Evolutionary conservation across 2,329 filamentous ascomycete genomes (phyloP), one percentile per base, ranked within the genome.

Genomic region (Plenodomus tracheiphilus): DNA sequence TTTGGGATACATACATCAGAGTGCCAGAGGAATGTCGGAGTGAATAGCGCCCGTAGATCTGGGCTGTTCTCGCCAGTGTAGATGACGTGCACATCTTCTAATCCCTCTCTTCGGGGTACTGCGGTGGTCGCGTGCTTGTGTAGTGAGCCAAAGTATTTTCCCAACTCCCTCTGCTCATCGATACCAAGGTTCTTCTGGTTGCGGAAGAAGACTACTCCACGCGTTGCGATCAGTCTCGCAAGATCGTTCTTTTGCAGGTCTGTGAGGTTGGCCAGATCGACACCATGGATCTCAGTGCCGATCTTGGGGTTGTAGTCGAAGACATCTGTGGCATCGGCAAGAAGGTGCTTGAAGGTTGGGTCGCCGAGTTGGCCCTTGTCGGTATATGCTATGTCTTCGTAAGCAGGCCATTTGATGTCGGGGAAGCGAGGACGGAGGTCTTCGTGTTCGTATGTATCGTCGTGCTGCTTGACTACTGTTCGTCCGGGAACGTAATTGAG

Each of bases 191-290:
- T 78, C 46, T 78, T 73, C 62, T 84, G 81, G 40, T 77, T 70
- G 13, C 81, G 75, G 72, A 84, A 82, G 66, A 84, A 82, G 1
- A 84, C 80, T 0, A 84, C 81, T 3, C 81, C 81, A 37, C 81
- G 73, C 20, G 75, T 76, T 3, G 81, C 77, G 41, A 84, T 78
- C 39, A 83, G 61, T 5, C 79, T 71, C 2, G 80, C 80, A 3
- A 82, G 72, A 43, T 82, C 80, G 53, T 82, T 79, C 65, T 78
- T 80, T 58, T 82, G 80, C 1, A 72, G 70, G 47, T 81, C 74
- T 2, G 70, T 80, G 22, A 82, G 69, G 40, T 74, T 75, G 20
- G 76, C 72, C 2, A 83, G 74, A 42, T 81, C 75, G 20, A 81
- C 68, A 2, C 80, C 79, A 37, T 76, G 74, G 38, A 82, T 59